Evolutionary conservation across 2,329 filamentous ascomycete species (phyloP), one percentile per base, ranked within the genome.

Genomic region (Sordariomycetes sp.): DNA sequence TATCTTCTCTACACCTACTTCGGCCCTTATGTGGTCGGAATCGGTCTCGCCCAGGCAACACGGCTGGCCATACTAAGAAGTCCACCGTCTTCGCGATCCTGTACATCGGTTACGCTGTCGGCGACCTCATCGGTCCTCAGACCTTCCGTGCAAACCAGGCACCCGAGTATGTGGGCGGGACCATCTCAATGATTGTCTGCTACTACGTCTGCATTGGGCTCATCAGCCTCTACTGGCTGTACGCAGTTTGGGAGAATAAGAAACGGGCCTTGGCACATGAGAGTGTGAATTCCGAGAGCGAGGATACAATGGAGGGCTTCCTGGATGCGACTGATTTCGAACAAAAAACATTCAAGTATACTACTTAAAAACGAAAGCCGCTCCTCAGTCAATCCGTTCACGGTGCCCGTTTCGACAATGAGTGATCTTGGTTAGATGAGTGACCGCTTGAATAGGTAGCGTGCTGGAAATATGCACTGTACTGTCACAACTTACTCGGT

Each of bases 71-170:
- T 24, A 72, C 69, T 0, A 72, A 72, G 51, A 70, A 76, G 54
- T 66, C 66, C 0, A 76, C 74, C 0, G 65, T 68, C 1, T 76
- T 77, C 25, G 66, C 76, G 1, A 65, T 76, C n/a, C 66, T 76
- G 0, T 72, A 78, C 50, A 67, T 77, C 3, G 74, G 73, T 0
- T 80, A 68, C 50, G 67, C 65, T 34, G 42, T 67, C 0, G 67
- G 67, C 1, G 74, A 74, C 51, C 70, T 75, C 53, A 67, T 74
- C 3, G 70, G 65, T 0, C 72, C 72, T 0, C 66, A 70, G 55
- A 72, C 71, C 25, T 75, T 74, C 62, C 64, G 65, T 28, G 58
- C 68, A 0, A 56, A 61, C 0, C 68, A 73, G 53, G 65, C 67
- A 0, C 71, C 66, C 0, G 55, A 63, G 1, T 73, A 72, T 58